Evolutionary conservation across 148 eudicot genomes (phyloP), one percentile per base, ranked within the genome.

Genomic region (Chenopodium suecicum): DNA sequence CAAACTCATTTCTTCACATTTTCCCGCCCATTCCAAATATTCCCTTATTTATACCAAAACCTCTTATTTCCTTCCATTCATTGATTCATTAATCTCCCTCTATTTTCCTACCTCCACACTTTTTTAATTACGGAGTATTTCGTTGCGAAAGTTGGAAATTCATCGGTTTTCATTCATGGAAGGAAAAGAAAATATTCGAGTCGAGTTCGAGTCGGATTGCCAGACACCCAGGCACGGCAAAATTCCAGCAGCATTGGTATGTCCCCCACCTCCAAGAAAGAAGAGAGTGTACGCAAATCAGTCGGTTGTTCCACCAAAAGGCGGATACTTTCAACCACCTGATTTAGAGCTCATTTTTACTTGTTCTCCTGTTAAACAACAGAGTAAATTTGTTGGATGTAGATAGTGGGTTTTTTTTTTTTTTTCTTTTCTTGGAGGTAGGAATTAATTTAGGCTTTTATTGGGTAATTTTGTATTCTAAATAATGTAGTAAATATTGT

Each of bases 261-360:
- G 93, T 54, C 95, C 95, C 3, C 92, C 90, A 77, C 84, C 95
- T 34, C 92, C 95, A 1, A 82, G 92, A 82, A 92, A 90, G 91
- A 92, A 86, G 74, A 82, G 85, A 78, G 76, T 78, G 12, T 73
- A 76, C 60, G 70, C 81, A 0, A 81, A 69, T 75, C 80, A 82
- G 67, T 44, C 79, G 0, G 73, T 78, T 69, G 89, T 78, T 69
- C 90, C 89, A 17, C 95, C 95, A 1, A 83, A 89, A 77, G 86
- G 83, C 4, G 95, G 92, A 1, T 92, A 84, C 70, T 92, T 92
- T 73, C 84, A 82, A 31, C 89, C 89, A 0, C 89, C 89, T 0
- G 87, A 87, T 82, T 62, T 87, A 7, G 89, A 87, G 50, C 29
- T 70, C 2, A 72, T 87, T 9, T 87, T 87, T 23, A 8, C 77